Evolutionary conservation across 495 filamentous ascomycete genomes (phyloP).

Genomic region (Parachaetomium inaequale): DNA sequence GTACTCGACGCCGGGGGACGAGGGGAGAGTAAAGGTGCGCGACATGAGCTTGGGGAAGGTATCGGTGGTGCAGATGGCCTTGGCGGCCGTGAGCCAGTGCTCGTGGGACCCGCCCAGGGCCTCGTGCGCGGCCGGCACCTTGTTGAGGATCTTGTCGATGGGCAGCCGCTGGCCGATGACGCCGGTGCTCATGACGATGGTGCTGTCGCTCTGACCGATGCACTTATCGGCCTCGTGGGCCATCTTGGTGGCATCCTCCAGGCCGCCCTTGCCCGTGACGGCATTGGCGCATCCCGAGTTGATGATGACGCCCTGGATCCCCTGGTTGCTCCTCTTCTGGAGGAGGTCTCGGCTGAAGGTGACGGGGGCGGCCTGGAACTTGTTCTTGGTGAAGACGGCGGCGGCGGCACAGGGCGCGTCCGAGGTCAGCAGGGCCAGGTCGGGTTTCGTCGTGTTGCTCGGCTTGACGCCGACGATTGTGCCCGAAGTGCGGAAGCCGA

Average conservation of each 20-base stretch:
- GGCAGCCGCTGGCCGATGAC: slow-evolving; percentile 95
- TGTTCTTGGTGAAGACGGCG: slow-evolving; percentile 96
- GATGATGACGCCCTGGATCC: slow-evolving; percentile 78
- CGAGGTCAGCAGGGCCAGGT: slow-evolving; percentile 84
- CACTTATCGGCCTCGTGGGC: slow-evolving; percentile 69
- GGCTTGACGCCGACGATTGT: slow-evolving; percentile 93
- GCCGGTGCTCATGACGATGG: slow-evolving; percentile 95
- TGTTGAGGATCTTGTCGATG: slow-evolving; percentile 81
- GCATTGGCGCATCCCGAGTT: slow-evolving; percentile 98
- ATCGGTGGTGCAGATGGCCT: slow-evolving; percentile 97
- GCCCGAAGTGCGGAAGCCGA: slow-evolving; percentile 83
- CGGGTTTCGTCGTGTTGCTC: slow-evolving; percentile 79
- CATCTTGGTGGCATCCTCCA: slow-evolving; percentile 88
- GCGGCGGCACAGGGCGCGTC: slow-evolving; percentile 86
- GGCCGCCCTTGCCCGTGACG: slow-evolving; percentile 85
- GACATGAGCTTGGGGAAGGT: slow-evolving; percentile 97
- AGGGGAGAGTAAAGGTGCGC: slow-evolving; percentile 77
- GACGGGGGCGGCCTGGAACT: slow-evolving; percentile 95
- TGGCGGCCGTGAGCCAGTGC: slow-evolving; percentile 81
- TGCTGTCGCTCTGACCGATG: slow-evolving; percentile 61
- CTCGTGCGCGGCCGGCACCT: slow-evolving; percentile 70
- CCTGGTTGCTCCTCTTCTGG: slow-evolving; percentile 58
- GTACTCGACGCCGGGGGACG: slow-evolving; percentile 70
- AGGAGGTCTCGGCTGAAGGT: slow-evolving; percentile 74
- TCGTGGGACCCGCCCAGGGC: slow-evolving; percentile 70